Percentiles rank a stretch among this genome's conserved stretches.
Conservation (phyloP, 2,329 filamentous ascomycete genomes). For the Aspergillus ustus region DNA sequence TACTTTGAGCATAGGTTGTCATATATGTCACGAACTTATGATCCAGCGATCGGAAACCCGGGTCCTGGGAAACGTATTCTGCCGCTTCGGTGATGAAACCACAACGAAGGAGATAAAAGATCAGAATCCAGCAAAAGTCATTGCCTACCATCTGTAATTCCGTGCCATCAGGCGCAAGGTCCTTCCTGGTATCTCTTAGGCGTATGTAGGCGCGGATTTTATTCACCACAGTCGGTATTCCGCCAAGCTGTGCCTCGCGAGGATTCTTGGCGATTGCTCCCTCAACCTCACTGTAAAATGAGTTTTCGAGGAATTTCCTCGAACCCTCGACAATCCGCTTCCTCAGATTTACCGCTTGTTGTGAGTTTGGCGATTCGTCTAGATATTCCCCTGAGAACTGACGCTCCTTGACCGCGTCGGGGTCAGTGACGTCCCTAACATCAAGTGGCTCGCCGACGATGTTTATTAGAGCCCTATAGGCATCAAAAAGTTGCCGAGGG, state of each 20-base stretch:
- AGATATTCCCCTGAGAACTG: slow-evolving; percentile 78
- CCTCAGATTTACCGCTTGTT: slow-evolving; percentile 68
- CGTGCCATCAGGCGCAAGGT: slow-evolving; percentile 79
- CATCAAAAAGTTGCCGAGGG: slow-evolving; percentile 75
- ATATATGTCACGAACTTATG: slow-evolving; percentile 88
- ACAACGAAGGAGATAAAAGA: slow-evolving; percentile 87
- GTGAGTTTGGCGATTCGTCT: slow-evolving; percentile 71
- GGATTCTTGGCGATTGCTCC: slow-evolving; percentile 79
- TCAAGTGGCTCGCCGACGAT: slow-evolving; percentile 75
- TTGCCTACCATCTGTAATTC: slow-evolving; percentile 78
- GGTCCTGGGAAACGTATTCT: slow-evolving; percentile 79
- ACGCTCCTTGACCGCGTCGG: slow-evolving; percentile 72
- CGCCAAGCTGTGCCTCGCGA: slow-evolving; percentile 85
- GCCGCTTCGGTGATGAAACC: slow-evolving; percentile 84
- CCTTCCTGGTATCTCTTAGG: slow-evolving; percentile 76
- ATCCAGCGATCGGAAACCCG: slow-evolving; percentile 86
- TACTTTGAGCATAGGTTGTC: slow-evolving; percentile 79
- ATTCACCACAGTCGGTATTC: slow-evolving; percentile 83
- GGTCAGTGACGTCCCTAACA: slow-evolving; percentile 62
- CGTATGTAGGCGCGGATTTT: slow-evolving; percentile 93
- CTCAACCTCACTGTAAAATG: slow-evolving; percentile 80
- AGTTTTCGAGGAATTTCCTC: slow-evolving; percentile 76
- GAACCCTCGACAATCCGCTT: slow-evolving; percentile 82
- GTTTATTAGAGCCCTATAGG: slow-evolving; percentile 78
- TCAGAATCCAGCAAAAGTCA: slow-evolving; percentile 90